Evolutionary conservation across 176 grass and related monocot genomes (phyloP), one percentile per base, ranked within the genome.

Genomic region (Carex kokanica): DNA sequence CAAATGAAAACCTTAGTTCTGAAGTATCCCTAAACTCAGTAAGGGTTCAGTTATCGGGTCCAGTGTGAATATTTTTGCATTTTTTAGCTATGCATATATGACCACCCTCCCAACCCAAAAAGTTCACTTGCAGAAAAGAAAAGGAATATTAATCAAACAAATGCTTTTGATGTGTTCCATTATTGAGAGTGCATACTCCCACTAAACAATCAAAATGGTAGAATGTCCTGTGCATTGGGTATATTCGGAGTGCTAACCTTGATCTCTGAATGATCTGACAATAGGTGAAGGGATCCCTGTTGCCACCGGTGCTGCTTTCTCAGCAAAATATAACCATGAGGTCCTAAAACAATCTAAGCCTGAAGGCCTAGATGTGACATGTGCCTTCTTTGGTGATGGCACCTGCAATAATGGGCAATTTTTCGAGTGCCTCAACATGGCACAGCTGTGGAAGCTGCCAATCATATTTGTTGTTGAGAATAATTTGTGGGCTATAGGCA

Each of bases 381-480:
- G 93, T 45, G 96, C 93, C 5, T 98, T 98, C 90, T 98, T 98
- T 78, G 95, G 95, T 5, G 95, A 98, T 82, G 95, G 95, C 77
- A 98, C 95, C 3, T 94, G 92, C 86, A 98, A 98, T 62, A 98
- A 94, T 2, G 95, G 95, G 1, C 95, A 98, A 81, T 94, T 98
- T 84, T 98, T 98, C 80, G 92, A 98, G 89, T 98, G 95, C 86
- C 86, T 98, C 17, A 98, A 98, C 90, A 98, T 98, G 95, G 95
- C 95, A 21, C 95, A 98, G 40, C 89, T 98, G 12, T 98, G 96
- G 96, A 98, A 95, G 84, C 88, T 98, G 36, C 96, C 96, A 64
- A 95, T 98, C 21, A 74, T 98, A 34, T 95, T 98, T 93, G 96
- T 98, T 87, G 96, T 99, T 82, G 96, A 99, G 54, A 99, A 99